These are phyloP conservation scores for Eremothecium gossypii DNA, from an alignment of 1,139 yeast genomes.

Conservation along the genomic window DNA sequence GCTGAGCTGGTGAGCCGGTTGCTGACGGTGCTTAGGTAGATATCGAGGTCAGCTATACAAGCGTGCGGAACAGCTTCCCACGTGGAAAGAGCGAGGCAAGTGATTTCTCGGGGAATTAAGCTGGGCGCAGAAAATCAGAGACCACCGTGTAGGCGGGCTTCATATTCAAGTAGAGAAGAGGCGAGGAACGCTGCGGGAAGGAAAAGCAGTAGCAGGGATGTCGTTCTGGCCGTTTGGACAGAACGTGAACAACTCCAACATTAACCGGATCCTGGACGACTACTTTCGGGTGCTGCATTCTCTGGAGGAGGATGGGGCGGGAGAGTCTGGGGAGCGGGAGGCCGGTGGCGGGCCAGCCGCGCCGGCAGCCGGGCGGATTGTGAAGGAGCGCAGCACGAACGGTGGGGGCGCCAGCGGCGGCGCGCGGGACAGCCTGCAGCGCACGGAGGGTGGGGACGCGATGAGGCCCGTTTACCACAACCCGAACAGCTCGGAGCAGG, in stretches of 20 bases:
- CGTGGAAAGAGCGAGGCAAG: too few relatives aligned
- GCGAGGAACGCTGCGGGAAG: not conserved
- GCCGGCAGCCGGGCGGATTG: not conserved
- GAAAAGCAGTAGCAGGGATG: slow-evolving; percentile 21
- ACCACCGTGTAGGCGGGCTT: too few relatives aligned
- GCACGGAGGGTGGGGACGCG: not conserved
- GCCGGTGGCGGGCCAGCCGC: slow-evolving; percentile 21
- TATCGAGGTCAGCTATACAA: too few relatives aligned
- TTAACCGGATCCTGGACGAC: slow-evolving; percentile 31
- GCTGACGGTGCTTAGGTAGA: too few relatives aligned
- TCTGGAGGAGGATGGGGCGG: slow-evolving; percentile 11
- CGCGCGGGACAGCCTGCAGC: not conserved
- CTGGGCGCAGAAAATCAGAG: too few relatives aligned
- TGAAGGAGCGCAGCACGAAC: not conserved
- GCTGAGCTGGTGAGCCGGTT: too few relatives aligned
- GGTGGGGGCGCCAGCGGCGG: not conserved
- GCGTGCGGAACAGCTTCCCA: too few relatives aligned
- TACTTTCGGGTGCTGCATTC: slow-evolving; percentile 29
- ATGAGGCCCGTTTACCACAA: slow-evolving; percentile 1
- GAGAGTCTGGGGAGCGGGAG: slow-evolving; percentile 8
- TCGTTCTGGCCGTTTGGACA: slow-evolving; percentile 43
- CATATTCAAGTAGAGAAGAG: not conserved
- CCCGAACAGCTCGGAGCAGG: slow-evolving; percentile 1
- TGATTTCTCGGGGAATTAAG: too few relatives aligned
- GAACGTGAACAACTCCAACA: slow-evolving; percentile 30